Evolutionary conservation across 345 rosid genomes (phyloP).

Genomic region (Populus simonii): DNA sequence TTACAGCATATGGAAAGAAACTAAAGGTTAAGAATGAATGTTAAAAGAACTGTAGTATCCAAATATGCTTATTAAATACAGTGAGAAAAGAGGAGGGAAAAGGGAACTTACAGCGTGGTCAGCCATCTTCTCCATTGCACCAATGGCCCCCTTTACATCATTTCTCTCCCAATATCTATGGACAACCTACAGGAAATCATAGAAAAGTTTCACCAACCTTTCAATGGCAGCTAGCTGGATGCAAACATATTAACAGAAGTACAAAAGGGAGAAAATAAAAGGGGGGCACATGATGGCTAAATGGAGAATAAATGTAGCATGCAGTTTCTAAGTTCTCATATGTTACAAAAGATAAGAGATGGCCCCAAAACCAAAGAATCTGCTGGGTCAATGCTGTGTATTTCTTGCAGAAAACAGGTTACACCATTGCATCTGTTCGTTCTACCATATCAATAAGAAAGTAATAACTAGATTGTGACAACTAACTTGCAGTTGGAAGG

Average conservation of each 20-base stretch:
- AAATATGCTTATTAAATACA: not conserved
- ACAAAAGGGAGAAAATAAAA: too few species aligned
- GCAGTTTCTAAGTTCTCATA: too few species aligned
- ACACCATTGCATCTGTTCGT: not conserved
- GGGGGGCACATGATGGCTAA: too few species aligned
- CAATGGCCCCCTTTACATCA: conserved; percentile 71
- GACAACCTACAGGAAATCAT: conserved; percentile 53
- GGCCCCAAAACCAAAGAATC: not conserved
- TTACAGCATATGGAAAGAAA: conserved; percentile 12
- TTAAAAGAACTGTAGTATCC: not conserved
- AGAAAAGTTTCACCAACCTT: conserved; percentile 28
- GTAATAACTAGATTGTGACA: not conserved
- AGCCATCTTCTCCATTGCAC: conserved; percentile 90
- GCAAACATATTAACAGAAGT: too few species aligned
- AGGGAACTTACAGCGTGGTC: conserved; percentile 70
- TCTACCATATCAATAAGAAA: not conserved
- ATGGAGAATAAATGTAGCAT: too few species aligned
- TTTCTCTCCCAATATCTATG: conserved; percentile 85
- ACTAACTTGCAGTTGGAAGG: not conserved
- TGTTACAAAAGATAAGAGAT: too few species aligned
- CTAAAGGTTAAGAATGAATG: not conserved
- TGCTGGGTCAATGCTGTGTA: not conserved
- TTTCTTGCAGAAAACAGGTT: not conserved
- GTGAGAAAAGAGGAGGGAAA: not conserved
- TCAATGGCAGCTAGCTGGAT: not conserved